Base-by-base conservation (phyloP, 2,329 filamentous ascomycete species). In the Colletotrichum musae region DNA sequence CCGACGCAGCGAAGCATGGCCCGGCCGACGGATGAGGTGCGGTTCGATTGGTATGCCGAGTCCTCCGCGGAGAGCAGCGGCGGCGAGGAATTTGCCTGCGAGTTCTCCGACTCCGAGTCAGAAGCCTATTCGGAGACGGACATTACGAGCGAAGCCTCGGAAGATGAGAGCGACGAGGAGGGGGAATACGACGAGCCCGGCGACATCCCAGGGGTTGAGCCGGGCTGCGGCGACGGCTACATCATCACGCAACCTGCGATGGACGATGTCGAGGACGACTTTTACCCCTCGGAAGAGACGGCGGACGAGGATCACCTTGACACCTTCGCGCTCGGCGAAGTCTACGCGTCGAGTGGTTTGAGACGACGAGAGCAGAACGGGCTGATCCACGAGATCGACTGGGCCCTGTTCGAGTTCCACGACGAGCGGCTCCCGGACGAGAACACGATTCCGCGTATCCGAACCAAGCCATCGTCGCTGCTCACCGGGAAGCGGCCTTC, bases 261-360 rank as follows among this genome's bases (percentile, higher is more conserved):
- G 47, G 94, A 97, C 74, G 94, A 97, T 72, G 91, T 97, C 0
- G 90, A 92, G 32, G 90, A 93, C 3, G 92, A 91, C 54, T 97
- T 97, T 76, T 97, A 95, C 73, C 93, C 94, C 0, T 89, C 85
- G n/a, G 80, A 85, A 7, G 92, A 90, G 50, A 89, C 87, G 0
- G 87, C 93, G 74, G 91, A 95, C 74, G 90, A 93, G 77, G 95
- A 98, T 68, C 92, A 98, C 73, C 86, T 98, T 1, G 89, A 93
- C 52, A 94, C 91, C 0, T 96, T 93, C 75, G 89, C 90, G 15
- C 85, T 98, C 1, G 95, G 95, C 3, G 90, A 94, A 75, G 85
- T 98, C 4, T 94, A 97, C 75, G 95, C 95, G 0, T 97, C 94
- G 0, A 97, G 94, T 24, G 95, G 95, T 6, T 92, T 98, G 68